Evolutionary conservation across 306 rosid species (phyloP).

Genomic region (Sicyos baderoa): DNA sequence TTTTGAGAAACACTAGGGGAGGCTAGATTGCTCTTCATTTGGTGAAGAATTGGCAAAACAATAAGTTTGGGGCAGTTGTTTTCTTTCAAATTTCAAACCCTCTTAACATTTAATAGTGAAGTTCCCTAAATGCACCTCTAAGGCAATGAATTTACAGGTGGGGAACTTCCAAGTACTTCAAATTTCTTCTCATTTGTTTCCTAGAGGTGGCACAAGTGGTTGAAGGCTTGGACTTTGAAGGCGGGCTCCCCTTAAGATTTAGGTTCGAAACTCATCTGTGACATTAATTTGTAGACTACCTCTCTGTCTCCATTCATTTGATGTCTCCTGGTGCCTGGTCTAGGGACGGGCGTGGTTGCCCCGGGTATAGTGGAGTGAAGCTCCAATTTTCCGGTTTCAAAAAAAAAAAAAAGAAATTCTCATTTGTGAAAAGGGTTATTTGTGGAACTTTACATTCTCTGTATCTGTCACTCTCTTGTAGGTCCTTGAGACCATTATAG

Average conservation of each 20-base stretch:
- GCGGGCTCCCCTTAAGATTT: too few relatives aligned
- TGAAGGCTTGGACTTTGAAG: too few relatives aligned
- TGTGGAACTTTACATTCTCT: slow-evolving; percentile 5
- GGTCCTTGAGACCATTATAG: slow-evolving; percentile 12
- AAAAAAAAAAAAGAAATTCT: too few relatives aligned
- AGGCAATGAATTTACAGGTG: neutral
- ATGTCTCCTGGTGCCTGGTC: too few relatives aligned
- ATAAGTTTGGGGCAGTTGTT: slow-evolving; percentile 14
- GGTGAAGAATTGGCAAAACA: slow-evolving; percentile 14
- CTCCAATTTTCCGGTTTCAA: too few relatives aligned
- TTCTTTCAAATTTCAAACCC: slow-evolving; percentile 28
- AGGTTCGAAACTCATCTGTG: too few relatives aligned
- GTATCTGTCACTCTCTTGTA: slow-evolving; percentile 17
- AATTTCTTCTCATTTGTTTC: neutral
- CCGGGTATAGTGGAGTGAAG: too few relatives aligned
- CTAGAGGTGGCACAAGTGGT: too few relatives aligned
- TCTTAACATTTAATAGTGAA: slow-evolving; percentile 17
- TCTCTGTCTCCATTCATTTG: too few relatives aligned
- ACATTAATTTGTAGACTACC: too few relatives aligned
- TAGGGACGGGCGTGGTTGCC: too few relatives aligned
- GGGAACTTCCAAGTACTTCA: neutral
- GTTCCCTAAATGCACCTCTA: slow-evolving; percentile 10
- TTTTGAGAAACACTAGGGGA: neutral
- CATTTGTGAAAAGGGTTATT: slow-evolving; percentile 15
- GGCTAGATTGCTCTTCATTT: neutral